A percentile compares a stretch with the other conserved stretches of the same genome.
Conservation (phyloP, 192 early-diverging fungal genomes). For the Haplosporangium gracile region DNA sequence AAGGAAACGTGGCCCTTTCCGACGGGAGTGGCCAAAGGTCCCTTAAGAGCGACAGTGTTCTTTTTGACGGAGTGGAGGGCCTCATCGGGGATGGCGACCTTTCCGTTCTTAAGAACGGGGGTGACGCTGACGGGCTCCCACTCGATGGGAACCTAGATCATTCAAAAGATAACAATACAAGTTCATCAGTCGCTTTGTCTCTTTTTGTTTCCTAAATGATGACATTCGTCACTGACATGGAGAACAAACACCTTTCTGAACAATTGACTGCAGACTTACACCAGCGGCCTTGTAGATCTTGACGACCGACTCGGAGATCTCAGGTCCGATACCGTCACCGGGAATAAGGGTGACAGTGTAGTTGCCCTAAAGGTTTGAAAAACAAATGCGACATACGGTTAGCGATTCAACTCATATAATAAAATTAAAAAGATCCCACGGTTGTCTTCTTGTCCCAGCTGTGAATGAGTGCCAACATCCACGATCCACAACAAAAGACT, state of each 20-base stretch:
- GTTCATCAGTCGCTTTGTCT: background rate
- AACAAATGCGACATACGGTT: background rate
- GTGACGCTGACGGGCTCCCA: slow-evolving; percentile 98
- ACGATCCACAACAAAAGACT: background rate
- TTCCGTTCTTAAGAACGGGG: slow-evolving; percentile 91
- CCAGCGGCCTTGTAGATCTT: slow-evolving; percentile 92
- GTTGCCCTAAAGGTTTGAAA: slow-evolving; percentile 68
- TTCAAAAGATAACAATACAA: background rate
- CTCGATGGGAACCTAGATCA: slow-evolving; percentile 85
- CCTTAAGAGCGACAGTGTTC: slow-evolving; percentile 97
- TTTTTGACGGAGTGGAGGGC: slow-evolving; percentile 91
- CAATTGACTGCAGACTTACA: slow-evolving; percentile 58
- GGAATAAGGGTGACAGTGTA: slow-evolving; percentile 95
- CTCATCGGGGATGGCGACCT: slow-evolving; percentile 94
- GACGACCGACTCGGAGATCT: slow-evolving; percentile 94
- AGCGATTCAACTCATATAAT: background rate
- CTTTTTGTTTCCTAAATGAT: background rate
- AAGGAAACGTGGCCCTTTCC: slow-evolving; percentile 99
- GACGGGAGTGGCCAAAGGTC: slow-evolving; percentile 97
- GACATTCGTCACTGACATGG: background rate
- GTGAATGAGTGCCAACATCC: background rate
- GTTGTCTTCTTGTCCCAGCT: background rate
- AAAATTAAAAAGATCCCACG: background rate
- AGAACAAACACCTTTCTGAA: background rate
- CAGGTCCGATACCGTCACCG: slow-evolving; percentile 98